phyloP scores from a whole-genome alignment of 176 grass and related monocot genomes.

The Carex pumila region DNA sequence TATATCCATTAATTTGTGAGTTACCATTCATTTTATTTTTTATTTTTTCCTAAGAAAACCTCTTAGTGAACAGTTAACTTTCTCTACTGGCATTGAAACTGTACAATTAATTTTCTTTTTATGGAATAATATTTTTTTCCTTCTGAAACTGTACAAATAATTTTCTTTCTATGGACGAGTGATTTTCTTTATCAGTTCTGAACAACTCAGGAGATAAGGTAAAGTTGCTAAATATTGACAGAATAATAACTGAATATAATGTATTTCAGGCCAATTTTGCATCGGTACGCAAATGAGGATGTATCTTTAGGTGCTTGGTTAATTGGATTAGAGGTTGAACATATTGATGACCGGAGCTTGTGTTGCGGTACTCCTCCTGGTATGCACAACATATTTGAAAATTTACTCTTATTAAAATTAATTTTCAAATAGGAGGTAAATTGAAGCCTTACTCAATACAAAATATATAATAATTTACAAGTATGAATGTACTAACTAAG shows the following conservation, averaged over 20 bases:
- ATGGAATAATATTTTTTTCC: background rate
- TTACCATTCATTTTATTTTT: background rate
- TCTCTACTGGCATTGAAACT: background rate
- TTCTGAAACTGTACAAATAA: background rate
- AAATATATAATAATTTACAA: background rate
- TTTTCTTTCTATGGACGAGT: background rate
- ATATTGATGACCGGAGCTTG: constrained; percentile 83
- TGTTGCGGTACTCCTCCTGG: constrained; percentile 90
- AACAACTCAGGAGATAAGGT: background rate
- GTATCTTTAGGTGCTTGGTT: constrained; percentile 84
- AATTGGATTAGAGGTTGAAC: constrained; percentile 71
- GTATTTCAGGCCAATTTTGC: constrained; percentile 62
- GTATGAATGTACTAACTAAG: background rate
- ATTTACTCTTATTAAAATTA: background rate
- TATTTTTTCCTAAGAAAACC: background rate
- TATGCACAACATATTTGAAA: background rate
- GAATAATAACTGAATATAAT: background rate
- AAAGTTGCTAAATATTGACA: background rate
- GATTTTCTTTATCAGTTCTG: background rate
- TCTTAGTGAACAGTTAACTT: background rate
- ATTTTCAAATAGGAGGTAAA: background rate
- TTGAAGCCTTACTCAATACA: background rate
- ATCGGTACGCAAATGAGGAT: constrained; percentile 79
- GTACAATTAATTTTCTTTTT: background rate
- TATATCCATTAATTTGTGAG: constrained; percentile 76